Percentiles rank a stretch among this genome's conserved stretches.
These are phyloP conservation scores for Blastobotrys illinoisensis DNA, from an alignment of 1,139 yeast species.

Conservation along the genomic window DNA sequence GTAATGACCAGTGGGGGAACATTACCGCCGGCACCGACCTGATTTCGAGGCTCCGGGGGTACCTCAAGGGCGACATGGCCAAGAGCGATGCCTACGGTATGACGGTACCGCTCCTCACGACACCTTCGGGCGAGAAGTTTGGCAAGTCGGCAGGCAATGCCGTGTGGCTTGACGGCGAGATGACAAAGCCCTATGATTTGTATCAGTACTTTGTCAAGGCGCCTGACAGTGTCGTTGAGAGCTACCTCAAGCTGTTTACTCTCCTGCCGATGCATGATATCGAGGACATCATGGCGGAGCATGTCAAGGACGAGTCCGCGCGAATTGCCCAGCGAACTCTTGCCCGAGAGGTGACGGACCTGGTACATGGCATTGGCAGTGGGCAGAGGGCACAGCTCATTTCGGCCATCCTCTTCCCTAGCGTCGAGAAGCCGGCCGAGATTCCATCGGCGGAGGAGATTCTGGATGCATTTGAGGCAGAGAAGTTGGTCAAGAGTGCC, in stretches of 20 bases:
- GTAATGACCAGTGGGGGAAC: constrained; percentile 98
- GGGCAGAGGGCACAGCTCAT: constrained; percentile 63
- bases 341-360: constrained; percentile 80
- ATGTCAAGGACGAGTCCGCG: constrained; percentile 51
- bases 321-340: constrained; percentile 70
- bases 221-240: constrained; percentile 70
- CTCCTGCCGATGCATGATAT: constrained; percentile 62
- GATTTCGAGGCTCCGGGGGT: constrained; percentile 50
- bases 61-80: constrained; percentile 12
- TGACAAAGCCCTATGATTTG: constrained; percentile 75
- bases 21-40: constrained; percentile 94
- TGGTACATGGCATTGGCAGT: constrained; percentile 76
- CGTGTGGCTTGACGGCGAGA: constrained; percentile 65
- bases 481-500: constrained; percentile 50
- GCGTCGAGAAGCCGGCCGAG: constrained; percentile 14
- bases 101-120: constrained; percentile 85
- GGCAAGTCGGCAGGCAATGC: constrained; percentile 99
- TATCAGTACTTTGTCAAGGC: constrained; percentile 82
- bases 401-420: constrained; percentile 61
- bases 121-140: constrained; percentile 87
- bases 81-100: constrained; percentile 54
- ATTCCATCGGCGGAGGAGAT: constrained; percentile 44
- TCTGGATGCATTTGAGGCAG: constrained; percentile 52
- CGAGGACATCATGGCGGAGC: constrained; percentile 46
- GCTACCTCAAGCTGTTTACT: constrained; percentile 70